Base-by-base conservation (phyloP, 352 stramenopile species). In the Globisporangium emineosum region DNA sequence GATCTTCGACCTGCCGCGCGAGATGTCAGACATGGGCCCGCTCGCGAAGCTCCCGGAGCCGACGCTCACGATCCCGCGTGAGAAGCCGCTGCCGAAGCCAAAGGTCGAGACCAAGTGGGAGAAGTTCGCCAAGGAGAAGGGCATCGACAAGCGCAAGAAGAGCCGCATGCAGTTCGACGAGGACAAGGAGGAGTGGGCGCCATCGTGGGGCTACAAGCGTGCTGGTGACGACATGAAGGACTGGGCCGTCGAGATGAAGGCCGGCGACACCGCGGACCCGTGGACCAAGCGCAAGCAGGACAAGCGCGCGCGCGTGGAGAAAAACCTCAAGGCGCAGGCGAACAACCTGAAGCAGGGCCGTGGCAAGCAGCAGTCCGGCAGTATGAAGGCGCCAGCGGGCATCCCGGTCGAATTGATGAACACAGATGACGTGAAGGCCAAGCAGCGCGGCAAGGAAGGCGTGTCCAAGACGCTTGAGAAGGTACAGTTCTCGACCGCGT, bases 71-170 rank as follows among this genome's bases (percentile, higher is more conserved):
- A 81, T 98, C 43, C 92, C 92, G 52, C 81, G 93, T 37, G 87
- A 94, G 59, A 98, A 97, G 69, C 91, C 91, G 32, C 66, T 97
- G 58, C 91, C 90, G 1, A 96, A 94, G 72, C 83, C 83, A 35
- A 99, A 99, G 80, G 76, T 96, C 68, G 92, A 98, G 75, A 99
- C 98, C 13, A 98, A 96, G 75, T 99, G 98, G 98, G 96, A 99
- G 79, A 97, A 98, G 71, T 99, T 99, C 77, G 97, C 97, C 30
- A 93, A 97, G 69, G 88, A 98, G 65, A 98, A 99, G 79, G 97
- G 97, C 62, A 99, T 99, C 70, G 81, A 94, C 53, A 97, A 98
- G 69, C 92, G 94, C 65, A 99, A 99, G 77, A 95, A 97, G 70
- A 96, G 86, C 35, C 90, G 97, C 64, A 99, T 98, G 89, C 79